Evolutionary conservation across 768 basidiomycete species (phyloP), one percentile per base, ranked within the genome.

Genomic region (Lepiota brunneoincarnata): DNA sequence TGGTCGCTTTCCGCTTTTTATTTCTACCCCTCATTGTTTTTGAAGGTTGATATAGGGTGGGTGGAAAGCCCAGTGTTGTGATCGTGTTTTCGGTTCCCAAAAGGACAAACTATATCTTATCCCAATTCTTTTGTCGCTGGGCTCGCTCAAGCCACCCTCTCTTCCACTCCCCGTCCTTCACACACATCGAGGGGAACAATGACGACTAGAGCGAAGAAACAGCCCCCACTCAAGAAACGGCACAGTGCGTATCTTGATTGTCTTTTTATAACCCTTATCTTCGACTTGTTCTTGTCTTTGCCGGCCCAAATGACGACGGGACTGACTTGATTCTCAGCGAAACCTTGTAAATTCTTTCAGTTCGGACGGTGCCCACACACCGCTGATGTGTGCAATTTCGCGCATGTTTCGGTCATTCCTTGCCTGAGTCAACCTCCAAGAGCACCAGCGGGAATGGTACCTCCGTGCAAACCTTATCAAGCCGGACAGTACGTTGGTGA

Each of bases 271-370:
- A 47, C 55, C 23, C 36, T 31, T 43, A 35, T 10, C 35, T 17
- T 46, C 11, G 15, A 31, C 48, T 41, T 39, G 28, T 42, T 36
- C 48, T 40, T 42, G 26, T 49, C 49, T 58, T 36, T 23, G 14
- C 7, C 11, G 31, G 11, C 31, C 31, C 31, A 31, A 31, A 31
- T 31, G 31, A 31, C 31, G 31, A 31, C 31, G 31, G 11, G 31
- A 10, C 31, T 31, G 11, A 31, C 11, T 28, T 54, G n/a, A 15
- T 31, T 49, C 47, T 17, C 60, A 80, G 78, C 77, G 20, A 80
- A 78, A 63, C 78, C 77, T 20, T 80, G 78, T 64, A 75, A 70
- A 63, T 80, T 69, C 61, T 80, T 73, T 54, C 77, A 78, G 61
- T 57, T 67, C 14, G 68, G 66, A 42, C 70, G 61, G 54, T 80